Percentiles rank a stretch among this genome's conserved stretches.
Evolutionary conservation across 1,139 yeast genomes (phyloP).

Genomic region (Suhomyces choctaworum): DNA sequence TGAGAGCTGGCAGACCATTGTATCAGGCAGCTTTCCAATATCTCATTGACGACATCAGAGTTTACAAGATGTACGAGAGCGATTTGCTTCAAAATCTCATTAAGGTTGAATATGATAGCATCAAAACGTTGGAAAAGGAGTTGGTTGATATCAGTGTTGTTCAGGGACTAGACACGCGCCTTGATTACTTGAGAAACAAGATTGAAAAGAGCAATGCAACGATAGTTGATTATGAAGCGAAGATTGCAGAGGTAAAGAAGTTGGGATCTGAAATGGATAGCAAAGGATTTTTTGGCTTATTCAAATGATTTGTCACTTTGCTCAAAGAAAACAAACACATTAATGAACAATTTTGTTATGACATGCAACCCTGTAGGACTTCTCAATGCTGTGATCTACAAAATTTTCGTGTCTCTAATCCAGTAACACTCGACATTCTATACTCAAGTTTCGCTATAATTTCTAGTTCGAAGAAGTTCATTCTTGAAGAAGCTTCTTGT

Average conservation of each 20-base stretch:
- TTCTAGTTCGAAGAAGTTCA: too few relatives aligned
- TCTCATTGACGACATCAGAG: constrained; percentile 56
- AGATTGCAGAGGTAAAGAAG: constrained; percentile 22
- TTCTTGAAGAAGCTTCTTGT: constrained; percentile 15
- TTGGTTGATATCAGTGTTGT: constrained; percentile 54
- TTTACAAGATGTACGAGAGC: constrained; percentile 65
- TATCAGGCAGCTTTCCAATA: constrained; percentile 76
- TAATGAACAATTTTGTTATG: too few relatives aligned
- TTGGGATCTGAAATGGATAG: constrained; percentile 7
- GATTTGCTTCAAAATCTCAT: constrained; percentile 57
- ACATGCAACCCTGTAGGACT: too few relatives aligned
- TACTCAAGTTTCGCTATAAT: too few relatives aligned
- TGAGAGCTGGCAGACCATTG: constrained; percentile 82
- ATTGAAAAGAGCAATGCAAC: constrained; percentile 56
- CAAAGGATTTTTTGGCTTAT: constrained; percentile 16
- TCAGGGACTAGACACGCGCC: constrained; percentile 57
- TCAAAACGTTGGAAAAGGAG: constrained; percentile 69
- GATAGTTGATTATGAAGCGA: constrained; percentile 44
- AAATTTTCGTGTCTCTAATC: not conserved
- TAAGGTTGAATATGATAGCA: constrained; percentile 61
- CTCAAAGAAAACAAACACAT: too few relatives aligned
- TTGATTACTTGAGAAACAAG: constrained; percentile 65
- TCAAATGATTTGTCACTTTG: too few relatives aligned
- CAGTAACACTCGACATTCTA: too few relatives aligned
- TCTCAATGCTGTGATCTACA: too few relatives aligned